These are phyloP conservation scores for Gossypium trilobum DNA, from an alignment of 441 rosid genomes.

Conservation along the genomic window DNA sequence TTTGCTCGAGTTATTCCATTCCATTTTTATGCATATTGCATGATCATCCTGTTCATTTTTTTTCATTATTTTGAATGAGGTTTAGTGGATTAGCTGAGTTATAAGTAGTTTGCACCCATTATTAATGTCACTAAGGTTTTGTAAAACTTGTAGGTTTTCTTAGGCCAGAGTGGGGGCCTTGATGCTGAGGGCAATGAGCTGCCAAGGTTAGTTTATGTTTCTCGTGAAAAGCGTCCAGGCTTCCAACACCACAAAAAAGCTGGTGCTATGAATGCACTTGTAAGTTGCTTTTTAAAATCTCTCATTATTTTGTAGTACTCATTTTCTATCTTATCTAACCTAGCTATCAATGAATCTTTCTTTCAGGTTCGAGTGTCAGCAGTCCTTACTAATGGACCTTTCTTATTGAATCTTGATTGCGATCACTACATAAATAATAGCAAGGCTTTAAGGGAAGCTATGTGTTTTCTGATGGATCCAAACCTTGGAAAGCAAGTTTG, in stretches of 20 bases:
- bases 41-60: background rate
- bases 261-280: constrained; percentile 98
- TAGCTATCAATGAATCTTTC: background rate
- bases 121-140: background rate
- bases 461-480: constrained; percentile 98
- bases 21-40: background rate
- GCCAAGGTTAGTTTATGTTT: constrained; percentile 89
- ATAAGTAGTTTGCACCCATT: background rate
- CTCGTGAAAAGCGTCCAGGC: constrained; percentile 97
- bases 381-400: constrained; percentile 95
- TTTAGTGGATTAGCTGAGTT: background rate
- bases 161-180: constrained; percentile 93
- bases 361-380: constrained; percentile 93
- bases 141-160: constrained; percentile 43
- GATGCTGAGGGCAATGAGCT: constrained; percentile 95
- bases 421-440: constrained; percentile 96
- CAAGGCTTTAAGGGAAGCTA: constrained; percentile 93
- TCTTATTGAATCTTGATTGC: constrained; percentile 97
- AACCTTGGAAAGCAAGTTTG: constrained; percentile 91
- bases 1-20: background rate
- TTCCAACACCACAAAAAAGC: constrained; percentile 98
- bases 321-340: constrained; percentile 18
- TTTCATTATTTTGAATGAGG: constrained; percentile 4
- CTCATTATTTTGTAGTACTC: background rate
- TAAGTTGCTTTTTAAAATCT: constrained; percentile 32